phyloP scores from a whole-genome alignment of 2,329 filamentous ascomycete genomes.

The Zymoseptoria crescenta region DNA sequence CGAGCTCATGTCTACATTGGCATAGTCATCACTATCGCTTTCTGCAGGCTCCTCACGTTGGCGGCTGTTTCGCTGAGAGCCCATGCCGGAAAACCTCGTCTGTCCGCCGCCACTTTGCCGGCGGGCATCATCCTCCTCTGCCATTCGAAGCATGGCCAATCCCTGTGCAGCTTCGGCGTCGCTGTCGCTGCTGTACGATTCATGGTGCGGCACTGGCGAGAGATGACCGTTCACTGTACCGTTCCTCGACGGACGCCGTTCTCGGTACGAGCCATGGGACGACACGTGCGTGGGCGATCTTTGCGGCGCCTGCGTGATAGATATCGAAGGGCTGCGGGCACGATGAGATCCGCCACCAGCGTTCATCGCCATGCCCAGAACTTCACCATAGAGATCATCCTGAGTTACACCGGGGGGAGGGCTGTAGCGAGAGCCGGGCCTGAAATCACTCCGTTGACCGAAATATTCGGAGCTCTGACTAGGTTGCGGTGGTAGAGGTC shows the following conservation, averaged over 20 bases:
- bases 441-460: constrained; percentile 5
- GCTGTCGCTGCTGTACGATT: constrained; percentile 61
- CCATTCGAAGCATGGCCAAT: constrained; percentile 72
- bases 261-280: constrained; percentile 20
- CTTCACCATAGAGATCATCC: constrained; percentile 51
- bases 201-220: constrained; percentile 38
- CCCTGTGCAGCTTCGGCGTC: constrained; percentile 84
- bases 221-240: constrained; percentile 37
- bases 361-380: constrained; percentile 46
- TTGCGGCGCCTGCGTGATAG: constrained; percentile 29
- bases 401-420: constrained; percentile 31
- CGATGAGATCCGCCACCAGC: constrained; percentile 15
- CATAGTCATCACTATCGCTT: constrained; percentile 64
- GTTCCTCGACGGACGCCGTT: constrained; percentile 15
- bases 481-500: constrained; percentile 53
- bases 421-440: background rate
- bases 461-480: constrained; percentile 32
- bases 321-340: constrained; percentile 29
- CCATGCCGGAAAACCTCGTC: constrained; percentile 42
- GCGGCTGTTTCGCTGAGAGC: constrained; percentile 30
- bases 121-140: constrained; percentile 59
- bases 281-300: constrained; percentile 20
- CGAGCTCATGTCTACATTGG: constrained; percentile 62
- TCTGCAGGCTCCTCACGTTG: constrained; percentile 36
- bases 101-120: constrained; percentile 49